Evolutionary conservation across 176 grass and related monocot species (phyloP), one percentile per base, ranked within the genome.

Genomic region (Paspalum vaginatum): DNA sequence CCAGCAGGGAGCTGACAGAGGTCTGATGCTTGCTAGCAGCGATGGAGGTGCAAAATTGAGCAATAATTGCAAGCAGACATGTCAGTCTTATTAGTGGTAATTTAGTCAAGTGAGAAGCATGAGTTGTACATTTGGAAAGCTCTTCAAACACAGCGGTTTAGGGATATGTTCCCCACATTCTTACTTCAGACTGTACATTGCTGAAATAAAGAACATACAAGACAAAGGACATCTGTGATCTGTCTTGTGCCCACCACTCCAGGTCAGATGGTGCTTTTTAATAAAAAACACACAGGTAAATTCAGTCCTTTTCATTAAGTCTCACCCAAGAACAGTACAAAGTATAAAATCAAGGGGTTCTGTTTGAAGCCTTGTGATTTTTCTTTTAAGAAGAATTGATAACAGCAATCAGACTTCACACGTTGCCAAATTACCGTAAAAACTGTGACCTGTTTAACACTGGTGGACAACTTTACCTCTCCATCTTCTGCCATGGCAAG

Each of bases 251-350:
- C 9, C 8, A 40, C 18, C 17, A 66, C 37, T 9, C 16, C 14
- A 41, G 26, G 63, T 43, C 38, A n/a, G 39, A 66, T 43, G 21
- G 21, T 0, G 10, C 2, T 64, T 64, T 32, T 63, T 8, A 39
- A 64, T 18, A 15, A 39, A 39, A 8, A 8, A 43, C 11, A 18
- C 18, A 39, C 9, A 21, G 6, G 43, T 47, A 1, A 69, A 47
- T 21, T 47, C 43, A 25, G 0, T 42, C 15, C 11, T 45, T 69
- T 45, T 47, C 20, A 65, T 20, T 7, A 45, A 15, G 42, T 65
- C 9, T 83, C 54, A 57, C 75, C 8, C 22, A 75, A 45, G 59
- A 74, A 82, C 56, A 83, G 37, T 17, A 24, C 5, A 68, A 24
- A 10, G 0, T 2, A 13, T 24, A 60, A 22, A 60, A 38, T 39